Conservation (phyloP, 202 grass and related monocot species). For the Schoenoplectus tabernaemontani region DNA sequence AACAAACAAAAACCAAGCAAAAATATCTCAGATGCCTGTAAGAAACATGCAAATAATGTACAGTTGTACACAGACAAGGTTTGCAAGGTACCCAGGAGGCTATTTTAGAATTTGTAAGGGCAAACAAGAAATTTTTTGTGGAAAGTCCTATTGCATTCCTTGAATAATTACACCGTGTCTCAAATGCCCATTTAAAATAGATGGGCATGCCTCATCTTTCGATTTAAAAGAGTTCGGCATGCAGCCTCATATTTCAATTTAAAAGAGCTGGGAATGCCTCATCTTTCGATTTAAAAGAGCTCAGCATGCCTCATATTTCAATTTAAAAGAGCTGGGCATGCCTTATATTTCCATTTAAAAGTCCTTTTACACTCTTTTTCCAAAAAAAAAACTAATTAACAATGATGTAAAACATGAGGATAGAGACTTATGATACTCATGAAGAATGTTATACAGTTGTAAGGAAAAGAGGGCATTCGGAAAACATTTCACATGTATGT, state of each 20-base stretch:
- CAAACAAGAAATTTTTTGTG: background rate
- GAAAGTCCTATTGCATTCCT: background rate
- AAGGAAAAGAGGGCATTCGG: background rate
- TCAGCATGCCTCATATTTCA: too few relatives aligned
- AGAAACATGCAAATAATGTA: background rate
- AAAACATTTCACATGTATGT: slow-evolving; percentile 9
- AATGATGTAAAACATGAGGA: slow-evolving; percentile 6
- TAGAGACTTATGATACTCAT: background rate
- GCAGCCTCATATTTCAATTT: too few relatives aligned
- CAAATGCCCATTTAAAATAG: too few relatives aligned
- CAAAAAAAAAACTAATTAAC: background rate
- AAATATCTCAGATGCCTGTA: background rate
- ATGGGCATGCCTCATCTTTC: too few relatives aligned
- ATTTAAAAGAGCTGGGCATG: background rate
- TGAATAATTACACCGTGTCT: background rate
- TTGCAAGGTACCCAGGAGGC: background rate
- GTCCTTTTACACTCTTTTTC: background rate
- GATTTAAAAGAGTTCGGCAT: too few relatives aligned
- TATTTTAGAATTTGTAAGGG: background rate
- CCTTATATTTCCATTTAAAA: background rate
- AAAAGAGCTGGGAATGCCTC: too few relatives aligned
- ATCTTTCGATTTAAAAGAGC: too few relatives aligned
- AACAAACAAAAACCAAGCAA: background rate
- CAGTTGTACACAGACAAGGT: background rate
- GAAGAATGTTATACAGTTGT: background rate